phyloP scores from a whole-genome alignment of 208 protist genomes.

The Naegleria gruberi region DNA sequence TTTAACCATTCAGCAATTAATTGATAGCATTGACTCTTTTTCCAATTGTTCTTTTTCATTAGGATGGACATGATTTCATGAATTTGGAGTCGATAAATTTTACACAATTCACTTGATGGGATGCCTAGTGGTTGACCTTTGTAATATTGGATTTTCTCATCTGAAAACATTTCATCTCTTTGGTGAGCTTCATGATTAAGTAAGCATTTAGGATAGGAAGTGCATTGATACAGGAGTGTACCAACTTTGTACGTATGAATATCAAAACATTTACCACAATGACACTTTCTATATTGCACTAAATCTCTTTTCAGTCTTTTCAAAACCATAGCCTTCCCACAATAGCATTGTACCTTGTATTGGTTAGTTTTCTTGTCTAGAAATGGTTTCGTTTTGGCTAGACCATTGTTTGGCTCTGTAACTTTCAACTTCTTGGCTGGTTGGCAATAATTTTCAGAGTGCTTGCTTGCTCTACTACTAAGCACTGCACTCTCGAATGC shows the following conservation, averaged over 20 bases:
- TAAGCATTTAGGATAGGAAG: not conserved
- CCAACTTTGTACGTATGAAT: not conserved
- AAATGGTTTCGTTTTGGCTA: not conserved
- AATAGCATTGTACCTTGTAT: not conserved
- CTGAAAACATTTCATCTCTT: not conserved
- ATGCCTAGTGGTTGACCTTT: not conserved
- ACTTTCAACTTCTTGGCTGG: not conserved
- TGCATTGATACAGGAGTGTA: not conserved
- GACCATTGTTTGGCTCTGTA: not conserved
- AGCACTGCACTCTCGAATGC: not conserved
- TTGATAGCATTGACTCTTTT: not conserved
- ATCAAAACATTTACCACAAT: not conserved
- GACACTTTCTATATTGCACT: not conserved
- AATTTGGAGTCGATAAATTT: not conserved
- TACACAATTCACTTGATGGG: not conserved
- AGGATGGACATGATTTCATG: not conserved
- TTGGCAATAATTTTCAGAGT: not conserved
- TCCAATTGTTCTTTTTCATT: not conserved
- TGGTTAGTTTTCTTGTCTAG: not conserved
- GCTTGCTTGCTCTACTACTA: too few relatives aligned
- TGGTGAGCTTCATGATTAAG: not conserved
- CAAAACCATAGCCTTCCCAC: not conserved
- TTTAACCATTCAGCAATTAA: not conserved
- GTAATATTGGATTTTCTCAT: not conserved
- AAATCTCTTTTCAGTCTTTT: not conserved